A percentile compares a stretch with the other conserved stretches of the same genome.
These are phyloP conservation scores for Penicillium corylophilum DNA, from an alignment of 2,329 filamentous ascomycete species.

Conservation along the genomic window DNA sequence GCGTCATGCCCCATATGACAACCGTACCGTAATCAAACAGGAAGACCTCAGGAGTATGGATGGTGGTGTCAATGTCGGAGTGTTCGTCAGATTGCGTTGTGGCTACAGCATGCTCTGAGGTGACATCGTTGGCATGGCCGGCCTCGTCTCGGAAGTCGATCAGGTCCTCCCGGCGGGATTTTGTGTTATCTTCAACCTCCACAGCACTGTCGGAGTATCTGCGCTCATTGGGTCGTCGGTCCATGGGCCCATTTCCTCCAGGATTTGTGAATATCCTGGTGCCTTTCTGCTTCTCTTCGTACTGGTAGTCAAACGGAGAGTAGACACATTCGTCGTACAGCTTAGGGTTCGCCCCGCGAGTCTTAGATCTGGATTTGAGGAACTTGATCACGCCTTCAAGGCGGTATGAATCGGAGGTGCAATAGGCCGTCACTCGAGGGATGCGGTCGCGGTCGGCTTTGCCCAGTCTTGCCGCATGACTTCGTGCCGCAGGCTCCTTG, in stretches of 20 bases:
- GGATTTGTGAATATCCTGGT: conserved; percentile 27
- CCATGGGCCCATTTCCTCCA: conserved; percentile 33
- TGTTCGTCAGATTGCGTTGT: conserved; percentile 35
- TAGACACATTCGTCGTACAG: conserved; percentile 98
- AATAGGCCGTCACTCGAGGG: conserved; percentile 93
- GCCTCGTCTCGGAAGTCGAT: conserved; percentile 58
- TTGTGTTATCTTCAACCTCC: conserved; percentile 61
- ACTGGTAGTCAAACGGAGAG: conserved; percentile 80
- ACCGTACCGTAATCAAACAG: conserved; percentile 97
- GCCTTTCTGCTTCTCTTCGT: conserved; percentile 43
- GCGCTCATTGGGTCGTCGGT: conserved; percentile 55
- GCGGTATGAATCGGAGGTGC: conserved; percentile 87
- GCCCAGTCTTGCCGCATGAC: conserved; percentile 87
- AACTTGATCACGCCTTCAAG: conserved; percentile 88
- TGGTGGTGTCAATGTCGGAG: conserved; percentile 77
- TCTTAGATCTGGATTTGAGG: conserved; percentile 77
- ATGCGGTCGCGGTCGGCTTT: conserved; percentile 87
- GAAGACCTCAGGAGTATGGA: conserved; percentile 93
- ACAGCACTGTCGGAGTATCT: conserved; percentile 69
- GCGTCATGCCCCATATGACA: conserved; percentile 96
- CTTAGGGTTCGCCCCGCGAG: conserved; percentile 79
- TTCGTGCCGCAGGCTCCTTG: conserved; percentile 88
- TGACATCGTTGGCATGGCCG: conserved; percentile 27
- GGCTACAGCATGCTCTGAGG: conserved; percentile 26
- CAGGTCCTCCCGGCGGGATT: conserved; percentile 59